Percentiles rank a stretch among this genome's conserved stretches.
These are phyloP conservation scores for Moesziomyces sp. DNA, from an alignment of 1,284 basidiomycete genomes.

Conservation along the genomic window DNA sequence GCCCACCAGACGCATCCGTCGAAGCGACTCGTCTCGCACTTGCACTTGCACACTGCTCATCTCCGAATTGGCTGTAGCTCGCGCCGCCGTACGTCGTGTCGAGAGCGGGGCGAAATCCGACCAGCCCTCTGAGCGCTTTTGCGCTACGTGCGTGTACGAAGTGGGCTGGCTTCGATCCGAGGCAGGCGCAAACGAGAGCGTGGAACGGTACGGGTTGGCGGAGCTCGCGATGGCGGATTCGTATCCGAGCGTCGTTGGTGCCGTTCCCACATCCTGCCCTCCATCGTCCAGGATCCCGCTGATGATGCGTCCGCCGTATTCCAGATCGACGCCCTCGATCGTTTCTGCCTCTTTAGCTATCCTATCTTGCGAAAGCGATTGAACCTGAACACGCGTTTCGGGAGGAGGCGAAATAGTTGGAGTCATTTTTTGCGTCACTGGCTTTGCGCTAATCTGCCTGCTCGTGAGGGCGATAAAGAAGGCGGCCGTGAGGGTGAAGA, in stretches of 20 bases:
- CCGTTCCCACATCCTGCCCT: constrained; percentile 5
- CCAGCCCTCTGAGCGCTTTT: too few relatives aligned
- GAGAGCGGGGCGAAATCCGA: too few relatives aligned
- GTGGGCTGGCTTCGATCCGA: not conserved
- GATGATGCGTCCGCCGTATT: constrained; percentile 11
- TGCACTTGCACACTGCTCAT: too few relatives aligned
- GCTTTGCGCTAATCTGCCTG: not conserved
- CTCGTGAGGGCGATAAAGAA: not conserved
- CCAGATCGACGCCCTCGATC: not conserved
- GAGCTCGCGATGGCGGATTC: constrained; percentile 27
- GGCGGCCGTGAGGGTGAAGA: constrained; percentile 6
- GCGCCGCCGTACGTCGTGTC: too few relatives aligned
- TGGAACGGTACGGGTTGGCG: constrained; percentile 22
- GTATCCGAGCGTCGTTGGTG: constrained; percentile 15
- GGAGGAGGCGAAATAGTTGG: too few relatives aligned
- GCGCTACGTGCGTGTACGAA: not conserved
- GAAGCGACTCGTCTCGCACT: too few relatives aligned
- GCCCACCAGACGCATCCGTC: too few relatives aligned
- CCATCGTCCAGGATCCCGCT: constrained; percentile 2
- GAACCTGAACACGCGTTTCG: too few relatives aligned
- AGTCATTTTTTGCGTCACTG: too few relatives aligned
- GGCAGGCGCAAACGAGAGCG: constrained; percentile 5
- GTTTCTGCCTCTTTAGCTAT: too few relatives aligned
- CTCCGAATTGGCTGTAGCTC: too few relatives aligned
- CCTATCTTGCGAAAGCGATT: too few relatives aligned